phyloP scores from a whole-genome alignment of 768 basidiomycete genomes.

The Serendipita sp. region DNA sequence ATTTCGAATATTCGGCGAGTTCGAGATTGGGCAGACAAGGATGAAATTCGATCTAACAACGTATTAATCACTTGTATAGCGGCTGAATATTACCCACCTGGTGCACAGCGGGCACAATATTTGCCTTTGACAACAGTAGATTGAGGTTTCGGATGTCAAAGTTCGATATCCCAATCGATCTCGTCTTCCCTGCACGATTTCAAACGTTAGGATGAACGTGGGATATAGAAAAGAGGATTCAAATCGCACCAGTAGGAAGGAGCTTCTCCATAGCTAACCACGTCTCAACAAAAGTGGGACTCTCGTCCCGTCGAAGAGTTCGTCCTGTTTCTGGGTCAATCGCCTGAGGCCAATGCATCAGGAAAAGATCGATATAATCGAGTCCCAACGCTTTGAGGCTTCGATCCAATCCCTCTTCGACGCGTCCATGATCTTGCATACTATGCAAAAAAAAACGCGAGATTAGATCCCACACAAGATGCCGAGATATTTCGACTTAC shows the following conservation, averaged over 20 bases:
- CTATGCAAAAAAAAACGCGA: not conserved
- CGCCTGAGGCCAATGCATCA: conserved; percentile 16
- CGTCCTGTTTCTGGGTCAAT: conserved; percentile 6
- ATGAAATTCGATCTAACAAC: conserved; percentile 33
- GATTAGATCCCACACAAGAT: not conserved
- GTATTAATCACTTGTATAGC: no score
- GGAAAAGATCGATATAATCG: conserved; percentile 14
- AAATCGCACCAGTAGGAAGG: conserved; percentile 9
- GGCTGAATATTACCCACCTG: conserved; percentile 28
- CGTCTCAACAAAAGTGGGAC: conserved; percentile 11
- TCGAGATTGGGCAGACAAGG: conserved; percentile 50
- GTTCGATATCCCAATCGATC: conserved; percentile 59
- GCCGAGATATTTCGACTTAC: not conserved
- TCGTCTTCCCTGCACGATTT: conserved; percentile 7
- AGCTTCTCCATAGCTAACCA: conserved; percentile 14
- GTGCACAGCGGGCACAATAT: conserved; percentile 54
- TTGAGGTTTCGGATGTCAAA: conserved; percentile 52
- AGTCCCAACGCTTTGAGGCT: conserved; percentile 11
- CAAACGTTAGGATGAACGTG: not conserved
- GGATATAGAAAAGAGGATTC: not conserved
- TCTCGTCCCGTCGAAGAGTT: conserved; percentile 6
- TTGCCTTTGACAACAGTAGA: conserved; percentile 47
- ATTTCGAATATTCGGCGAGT: conserved; percentile 36
- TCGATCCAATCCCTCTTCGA: conserved; percentile 11
- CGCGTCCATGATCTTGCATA: conserved; percentile 8